Base-by-base conservation (phyloP, 2,329 filamentous ascomycete genomes). In the Westerdykella sp. region DNA sequence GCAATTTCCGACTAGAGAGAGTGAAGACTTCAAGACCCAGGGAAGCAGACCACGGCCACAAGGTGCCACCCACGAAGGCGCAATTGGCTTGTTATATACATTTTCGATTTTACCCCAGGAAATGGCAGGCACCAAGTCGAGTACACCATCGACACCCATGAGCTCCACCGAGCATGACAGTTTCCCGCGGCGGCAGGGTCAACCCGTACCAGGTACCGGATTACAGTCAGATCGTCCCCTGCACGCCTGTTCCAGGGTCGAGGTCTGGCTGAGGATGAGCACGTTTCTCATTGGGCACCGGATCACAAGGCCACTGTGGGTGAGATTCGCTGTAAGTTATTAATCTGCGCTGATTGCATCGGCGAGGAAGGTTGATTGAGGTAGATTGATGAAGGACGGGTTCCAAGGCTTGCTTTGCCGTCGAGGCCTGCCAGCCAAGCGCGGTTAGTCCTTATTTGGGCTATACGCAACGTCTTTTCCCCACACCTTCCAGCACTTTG, bases 351-450 rank as follows among this genome's bases (percentile, higher is more conserved):
- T 54, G 54, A 58, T 53, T 48, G 54, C 50, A 45, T 44, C 36
- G 48, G 41, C 46, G 45, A 45, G 53, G 55, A 40, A 28, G 11
- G 31, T 56, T 64, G 59, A 63, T 66, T 66, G 60, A 65, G 51
- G 47, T 66, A 65, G 45, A 67, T 67, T 62, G 57, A 57, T 59
- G 54, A 55, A 56, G 52, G 54, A 50, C 56, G 56, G 59, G 54
- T 50, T 57, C 47, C 54, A 57, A 51, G 50, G 55, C 55, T 43
- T 41, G 39, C 51, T 48, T 46, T 55, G 56, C 59, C 60, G 59
- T 49, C 21, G 34, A 38, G 37, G 41, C 44, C 46, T 42, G 45
- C 15, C 31, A 9, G 41, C 48, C 44, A 48, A 50, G 46, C 14
- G 36, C 16, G 32, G 15, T 15, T 49, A 58, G 49, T 13, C 51